Evolutionary conservation across 2,329 filamentous ascomycete genomes (phyloP), one percentile per base, ranked within the genome.

Genomic region (Aspergillus sp.): DNA sequence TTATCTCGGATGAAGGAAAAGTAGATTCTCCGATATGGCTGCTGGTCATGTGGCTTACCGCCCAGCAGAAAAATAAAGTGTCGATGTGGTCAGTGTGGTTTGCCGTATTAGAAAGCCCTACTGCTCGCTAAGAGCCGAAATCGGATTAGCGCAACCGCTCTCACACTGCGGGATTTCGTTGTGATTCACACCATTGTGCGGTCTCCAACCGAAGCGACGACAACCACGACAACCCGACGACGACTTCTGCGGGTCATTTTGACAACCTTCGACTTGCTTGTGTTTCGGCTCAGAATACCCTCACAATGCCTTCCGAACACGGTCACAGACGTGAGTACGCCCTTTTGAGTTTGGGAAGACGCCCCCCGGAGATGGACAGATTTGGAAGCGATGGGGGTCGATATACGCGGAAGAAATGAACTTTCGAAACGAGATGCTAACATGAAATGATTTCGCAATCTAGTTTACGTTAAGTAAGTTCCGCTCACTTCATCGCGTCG

Each of bases 381-480:
- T 56, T 61, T 56, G 28, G 30, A 22, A 28, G 15, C 19, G 17
- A 28, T 17, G 41, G 48, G 19, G 28, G 52, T 57, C 17, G 49
- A 53, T 22, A 38, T 49, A 43, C 31, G 57, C 47, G 47, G 50
- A 25, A 43, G n/a, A 25, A 17, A 15, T 2, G 45, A 43, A 17
- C 47, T 51, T 48, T 31, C 48, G 47, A 64, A 59, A 55, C 11
- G 50, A 43, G 59, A 64, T 70, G 70, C 74, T 78, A 73, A 78
- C 71, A 57, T 64, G 34, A 17, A 41, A 15, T 41, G n/a, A 62
- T 58, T 69, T 68, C 64, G 58, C 66, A 64, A 65, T 77, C 47
- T 77, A 93, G 91, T 93, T 86, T 94, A 93, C 82, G 91, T 93
- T 82, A 93, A 93, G 91, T 93, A 84, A 92, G 90, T 90, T 74